phyloP scores from a whole-genome alignment of 768 basidiomycete species.

The Hericium coralloides region DNA sequence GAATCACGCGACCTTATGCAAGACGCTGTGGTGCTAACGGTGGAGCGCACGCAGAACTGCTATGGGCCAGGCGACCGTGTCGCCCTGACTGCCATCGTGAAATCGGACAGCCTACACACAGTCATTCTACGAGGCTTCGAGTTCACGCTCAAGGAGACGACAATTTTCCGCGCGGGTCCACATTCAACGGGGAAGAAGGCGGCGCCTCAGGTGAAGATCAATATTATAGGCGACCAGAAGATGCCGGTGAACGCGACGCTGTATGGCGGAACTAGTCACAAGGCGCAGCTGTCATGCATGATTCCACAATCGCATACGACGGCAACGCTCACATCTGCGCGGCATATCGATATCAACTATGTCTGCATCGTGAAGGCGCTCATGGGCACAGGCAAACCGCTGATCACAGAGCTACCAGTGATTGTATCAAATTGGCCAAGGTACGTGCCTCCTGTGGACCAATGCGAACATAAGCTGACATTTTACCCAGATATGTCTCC shows the following conservation, averaged over 20 bases:
- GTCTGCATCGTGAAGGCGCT: constrained; percentile 68
- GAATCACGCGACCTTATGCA: constrained; percentile 58
- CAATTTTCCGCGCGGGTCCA: constrained; percentile 60
- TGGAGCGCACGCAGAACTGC: constrained; percentile 70
- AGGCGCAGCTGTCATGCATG: constrained; percentile 62
- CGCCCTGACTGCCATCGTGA: constrained; percentile 59
- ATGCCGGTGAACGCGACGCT: constrained; percentile 64
- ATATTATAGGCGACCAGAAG: constrained; percentile 60
- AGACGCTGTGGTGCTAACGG: constrained; percentile 66
- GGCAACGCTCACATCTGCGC: constrained; percentile 71
- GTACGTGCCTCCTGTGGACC: constrained; percentile 29
- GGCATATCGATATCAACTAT: constrained; percentile 84
- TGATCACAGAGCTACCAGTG: constrained; percentile 69
- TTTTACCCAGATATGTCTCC: constrained; percentile 51
- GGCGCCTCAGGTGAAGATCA: constrained; percentile 45
- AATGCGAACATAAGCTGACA: not conserved
- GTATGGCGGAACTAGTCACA: constrained; percentile 62
- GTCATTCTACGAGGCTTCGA: constrained; percentile 79
- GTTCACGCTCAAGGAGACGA: constrained; percentile 68
- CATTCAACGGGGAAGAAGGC: constrained; percentile 47
- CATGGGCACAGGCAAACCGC: constrained; percentile 54
- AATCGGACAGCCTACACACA: constrained; percentile 58
- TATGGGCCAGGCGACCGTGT: constrained; percentile 84
- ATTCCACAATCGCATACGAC: constrained; percentile 70
- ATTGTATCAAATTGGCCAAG: constrained; percentile 83